Base-by-base conservation (phyloP, 2,329 filamentous ascomycete species). In the Mycocentrospora acerina region DNA sequence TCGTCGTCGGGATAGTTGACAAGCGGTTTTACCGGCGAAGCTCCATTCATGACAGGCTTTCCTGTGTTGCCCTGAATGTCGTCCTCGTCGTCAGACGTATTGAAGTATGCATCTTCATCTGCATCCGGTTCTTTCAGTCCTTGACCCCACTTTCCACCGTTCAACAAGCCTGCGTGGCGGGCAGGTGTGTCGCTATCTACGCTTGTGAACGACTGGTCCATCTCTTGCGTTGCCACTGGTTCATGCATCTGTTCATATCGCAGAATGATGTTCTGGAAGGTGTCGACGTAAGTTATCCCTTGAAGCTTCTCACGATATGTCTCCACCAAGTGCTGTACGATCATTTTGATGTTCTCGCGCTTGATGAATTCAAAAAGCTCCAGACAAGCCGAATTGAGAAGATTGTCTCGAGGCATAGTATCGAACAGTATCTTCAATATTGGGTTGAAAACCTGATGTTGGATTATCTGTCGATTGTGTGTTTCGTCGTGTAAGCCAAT, bases 1-100 rank as follows among this genome's bases (percentile, higher is more conserved):
- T 96, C 91, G 53, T 96, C 90, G 25, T 94, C 94, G 0, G 85
- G 82, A 62, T 98, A 98, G 64, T 95, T 88, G 24, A 98, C 93
- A 15, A 97, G 72, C 2, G 86, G 86, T 34, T 79, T 68, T 7
- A 79, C 68, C 1, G 83, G 75, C 14, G 81, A 80, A 11, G 77
- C 76, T 16, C 82, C 87, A 51, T 90, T 90, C 6, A 74, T 67
- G 9, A 74, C 50, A 7, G 60, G 42, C 35, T 70, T 71, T 14
- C 48, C 56, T 5, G 58, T 42, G 9, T 9, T 22, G 13, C 48
- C 42, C 10, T 61, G 44, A 19, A 71, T 51, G 13, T 83, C 74
- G 10, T 89, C 88, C 6, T 95, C 90, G 31, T 93, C 88, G 54
- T 96, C 90, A 1, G 87, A 89, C 0, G 80, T 82, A 57, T 95